Percentiles rank a stretch among this genome's conserved stretches.
Evolutionary conservation across 345 rosid genomes (phyloP).

Genomic region (Durio zibethinus): DNA sequence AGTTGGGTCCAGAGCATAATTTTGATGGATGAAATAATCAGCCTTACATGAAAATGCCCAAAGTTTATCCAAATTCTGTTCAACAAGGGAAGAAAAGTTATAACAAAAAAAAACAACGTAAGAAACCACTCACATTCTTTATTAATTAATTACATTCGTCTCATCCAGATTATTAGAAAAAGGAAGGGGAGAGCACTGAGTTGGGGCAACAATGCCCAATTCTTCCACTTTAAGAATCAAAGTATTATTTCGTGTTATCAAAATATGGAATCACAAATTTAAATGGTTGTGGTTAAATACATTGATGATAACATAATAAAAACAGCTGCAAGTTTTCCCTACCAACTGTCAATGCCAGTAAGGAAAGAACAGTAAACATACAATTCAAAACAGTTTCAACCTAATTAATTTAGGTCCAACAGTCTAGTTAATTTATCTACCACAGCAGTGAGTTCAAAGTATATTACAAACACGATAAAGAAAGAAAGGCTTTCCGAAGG

Average conservation of each 20-base stretch:
- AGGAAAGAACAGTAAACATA: neutral
- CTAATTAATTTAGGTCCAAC: neutral
- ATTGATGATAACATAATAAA: no score
- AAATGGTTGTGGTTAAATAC: no score
- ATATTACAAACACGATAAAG: neutral
- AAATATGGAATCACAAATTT: neutral
- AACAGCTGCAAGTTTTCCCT: neutral
- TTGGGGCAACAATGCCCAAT: neutral
- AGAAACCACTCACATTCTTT: neutral
- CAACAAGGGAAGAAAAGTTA: neutral
- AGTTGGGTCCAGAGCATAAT: neutral
- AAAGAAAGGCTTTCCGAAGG: conserved; percentile 1
- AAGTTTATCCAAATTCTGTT: neutral
- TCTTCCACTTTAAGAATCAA: neutral
- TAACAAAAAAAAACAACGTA: neutral
- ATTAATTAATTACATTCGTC: neutral
- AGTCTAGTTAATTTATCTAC: neutral
- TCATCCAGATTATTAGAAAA: neutral
- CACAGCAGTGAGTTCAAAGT: conserved; percentile 1
- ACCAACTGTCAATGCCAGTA: neutral
- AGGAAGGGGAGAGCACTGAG: neutral
- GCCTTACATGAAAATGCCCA: neutral
- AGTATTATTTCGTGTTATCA: neutral
- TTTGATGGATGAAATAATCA: neutral
- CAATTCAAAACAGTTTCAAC: neutral